Evolutionary conservation across 2,329 filamentous ascomycete genomes (phyloP), one percentile per base, ranked within the genome.

Genomic region (Penicillium sp.): DNA sequence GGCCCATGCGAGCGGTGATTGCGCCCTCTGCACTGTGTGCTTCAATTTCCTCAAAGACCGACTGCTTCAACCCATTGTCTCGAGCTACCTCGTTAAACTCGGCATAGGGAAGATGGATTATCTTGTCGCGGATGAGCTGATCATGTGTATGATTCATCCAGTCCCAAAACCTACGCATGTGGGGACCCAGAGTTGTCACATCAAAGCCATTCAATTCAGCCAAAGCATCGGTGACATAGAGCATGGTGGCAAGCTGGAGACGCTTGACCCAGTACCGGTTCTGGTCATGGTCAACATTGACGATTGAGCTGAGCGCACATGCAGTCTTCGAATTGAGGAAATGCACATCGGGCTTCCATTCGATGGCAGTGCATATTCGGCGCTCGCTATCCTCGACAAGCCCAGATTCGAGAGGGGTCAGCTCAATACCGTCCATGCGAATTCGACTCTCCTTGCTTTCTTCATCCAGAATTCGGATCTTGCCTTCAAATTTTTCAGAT

Each of bases 211-310:
- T 26, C 5, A 66, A 42, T 5, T 52, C 47, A 10, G 43, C 23
- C 22, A 67, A 47, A 4, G 63, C 63, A 47, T 67, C 63, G 1
- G 48, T 58, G 6, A 65, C 54, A 13, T 60, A 53, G 2, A 68
- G 50, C 52, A 61, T 60, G 1, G 57, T 55, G 4, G 57, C 62
- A 11, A 66, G 47, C 29, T 68, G 65, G 14, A 64, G 52, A 4
- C 47, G 51, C 16, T 60, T 58, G 6, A 61, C 46, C 50, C 54
- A 57, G 10, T 57, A 44, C 3, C 42, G 42, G n/a, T 55, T 35
- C 3, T 46, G 32, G 1, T 50, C 44, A 13, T 47, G 29, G 18
- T 57, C 42, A 2, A 26, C 36, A 1, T 45, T 16, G 1, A n/a
- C 22, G 8, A 49, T 14, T 7, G 42, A 16, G 8, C 44, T 55